Evolutionary conservation across 139 green algal species (phyloP).

Genomic region (Pseudopediastrum boryanum): DNA sequence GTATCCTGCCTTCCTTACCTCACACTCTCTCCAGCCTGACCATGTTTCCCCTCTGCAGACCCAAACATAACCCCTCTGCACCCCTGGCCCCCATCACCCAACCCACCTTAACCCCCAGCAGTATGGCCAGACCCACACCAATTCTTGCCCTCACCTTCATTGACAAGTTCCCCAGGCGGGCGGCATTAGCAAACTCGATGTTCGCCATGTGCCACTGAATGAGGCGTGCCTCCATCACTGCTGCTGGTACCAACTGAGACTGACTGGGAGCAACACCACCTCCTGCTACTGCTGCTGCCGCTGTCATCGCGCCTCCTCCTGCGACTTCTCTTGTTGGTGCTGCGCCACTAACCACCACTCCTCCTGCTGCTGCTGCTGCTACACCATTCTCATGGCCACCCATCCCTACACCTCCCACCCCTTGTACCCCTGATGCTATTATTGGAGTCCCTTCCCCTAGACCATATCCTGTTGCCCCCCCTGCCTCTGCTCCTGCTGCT

Average conservation of each 20-base stretch:
- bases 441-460: no score
- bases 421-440: no score
- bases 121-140: not conserved
- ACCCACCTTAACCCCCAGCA: no score
- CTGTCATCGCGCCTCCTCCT: not conserved
- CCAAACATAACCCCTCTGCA: no score
- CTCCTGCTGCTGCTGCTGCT: not conserved
- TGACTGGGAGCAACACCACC: no score
- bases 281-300: not conserved
- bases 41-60: no score
- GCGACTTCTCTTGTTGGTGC: slow-evolving; percentile 2
- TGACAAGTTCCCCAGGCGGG: slow-evolving; percentile 43
- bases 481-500: not conserved
- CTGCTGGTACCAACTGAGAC: not conserved
- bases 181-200: slow-evolving; percentile 96
- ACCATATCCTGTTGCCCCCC: not conserved
- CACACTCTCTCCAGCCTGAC: no score
- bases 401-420: no score
- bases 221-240: slow-evolving; percentile 50
- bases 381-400: no score
- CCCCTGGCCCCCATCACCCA: no score
- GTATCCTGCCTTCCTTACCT: no score
- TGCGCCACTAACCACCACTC: no score
- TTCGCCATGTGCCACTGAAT: slow-evolving; percentile 97
- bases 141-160: slow-evolving; percentile 8